phyloP scores from a whole-genome alignment of 164 flowering plant species.

The Annona squamosa region DNA sequence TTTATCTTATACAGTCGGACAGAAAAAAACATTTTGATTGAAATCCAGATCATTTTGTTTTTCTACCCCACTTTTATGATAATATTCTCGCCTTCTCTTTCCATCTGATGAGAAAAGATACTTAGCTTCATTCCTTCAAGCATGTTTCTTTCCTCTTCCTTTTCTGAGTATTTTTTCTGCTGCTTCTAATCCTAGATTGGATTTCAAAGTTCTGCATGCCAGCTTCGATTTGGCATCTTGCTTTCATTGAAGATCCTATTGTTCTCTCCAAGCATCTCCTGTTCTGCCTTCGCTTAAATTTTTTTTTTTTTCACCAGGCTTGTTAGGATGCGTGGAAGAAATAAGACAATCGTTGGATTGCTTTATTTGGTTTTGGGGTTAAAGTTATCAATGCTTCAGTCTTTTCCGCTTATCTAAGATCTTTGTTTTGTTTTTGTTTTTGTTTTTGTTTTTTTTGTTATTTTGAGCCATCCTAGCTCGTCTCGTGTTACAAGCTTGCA shows the following conservation, averaged over 20 bases:
- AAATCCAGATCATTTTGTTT: too few relatives aligned
- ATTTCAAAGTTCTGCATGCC: not conserved
- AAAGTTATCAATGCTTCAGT: not conserved
- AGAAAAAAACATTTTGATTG: too few relatives aligned
- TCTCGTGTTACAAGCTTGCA: not conserved
- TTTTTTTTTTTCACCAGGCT: not conserved
- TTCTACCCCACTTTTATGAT: not conserved
- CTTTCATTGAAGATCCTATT: not conserved
- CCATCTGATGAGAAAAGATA: not conserved
- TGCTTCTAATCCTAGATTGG: not conserved
- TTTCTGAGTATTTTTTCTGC: not conserved
- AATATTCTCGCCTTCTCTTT: constrained; percentile 6
- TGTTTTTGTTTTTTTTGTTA: not conserved
- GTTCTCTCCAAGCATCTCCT: not conserved
- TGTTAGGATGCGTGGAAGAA: not conserved
- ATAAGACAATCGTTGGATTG: not conserved
- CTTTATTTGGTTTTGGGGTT: not conserved
- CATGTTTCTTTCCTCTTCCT: not conserved
- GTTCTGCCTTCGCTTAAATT: not conserved
- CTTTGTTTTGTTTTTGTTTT: not conserved
- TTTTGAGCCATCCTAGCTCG: not conserved
- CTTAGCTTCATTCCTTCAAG: constrained; percentile 4
- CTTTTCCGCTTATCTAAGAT: not conserved
- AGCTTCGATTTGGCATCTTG: constrained; percentile 1
- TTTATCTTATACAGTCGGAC: too few relatives aligned